Evolutionary conservation across 345 rosid genomes (phyloP).

Genomic region (Combretum micranthum): DNA sequence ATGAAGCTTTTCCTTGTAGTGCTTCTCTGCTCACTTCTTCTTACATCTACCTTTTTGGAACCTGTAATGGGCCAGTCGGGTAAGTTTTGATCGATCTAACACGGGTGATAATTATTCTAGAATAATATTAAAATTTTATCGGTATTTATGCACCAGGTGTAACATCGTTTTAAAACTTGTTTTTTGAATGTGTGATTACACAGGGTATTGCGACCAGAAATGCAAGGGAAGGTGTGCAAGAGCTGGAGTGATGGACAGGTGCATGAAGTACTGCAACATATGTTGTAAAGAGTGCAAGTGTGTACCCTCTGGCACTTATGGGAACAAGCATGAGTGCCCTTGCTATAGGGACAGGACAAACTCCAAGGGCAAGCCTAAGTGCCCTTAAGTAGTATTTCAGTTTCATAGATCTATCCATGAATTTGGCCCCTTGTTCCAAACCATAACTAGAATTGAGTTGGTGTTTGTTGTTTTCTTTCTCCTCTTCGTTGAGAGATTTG

Average conservation of each 20-base stretch:
- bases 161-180: not conserved
- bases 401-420: not conserved
- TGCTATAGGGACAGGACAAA: slow-evolving; percentile 30
- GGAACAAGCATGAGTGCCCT: slow-evolving; percentile 42
- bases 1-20: slow-evolving; percentile 43
- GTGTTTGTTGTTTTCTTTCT: too few species aligned
- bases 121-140: too few species aligned
- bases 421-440: too few species aligned
- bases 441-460: too few species aligned
- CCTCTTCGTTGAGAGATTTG: too few species aligned
- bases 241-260: slow-evolving; percentile 26
- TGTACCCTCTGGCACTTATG: slow-evolving; percentile 48
- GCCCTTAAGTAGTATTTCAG: slow-evolving; percentile 24
- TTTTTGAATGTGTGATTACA: not conserved
- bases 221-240: slow-evolving; percentile 35
- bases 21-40: slow-evolving; percentile 40
- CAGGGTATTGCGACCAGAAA: slow-evolving; percentile 6
- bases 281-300: slow-evolving; percentile 48
- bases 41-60: slow-evolving; percentile 36
- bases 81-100: too few species aligned
- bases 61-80: slow-evolving; percentile 22
- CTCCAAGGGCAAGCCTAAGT: slow-evolving; percentile 35
- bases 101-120: too few species aligned
- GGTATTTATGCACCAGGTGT: too few species aligned
- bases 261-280: slow-evolving; percentile 38